Conservation (phyloP, 1,139 yeast species). For the Geotrichum citri-aurantii region DNA sequence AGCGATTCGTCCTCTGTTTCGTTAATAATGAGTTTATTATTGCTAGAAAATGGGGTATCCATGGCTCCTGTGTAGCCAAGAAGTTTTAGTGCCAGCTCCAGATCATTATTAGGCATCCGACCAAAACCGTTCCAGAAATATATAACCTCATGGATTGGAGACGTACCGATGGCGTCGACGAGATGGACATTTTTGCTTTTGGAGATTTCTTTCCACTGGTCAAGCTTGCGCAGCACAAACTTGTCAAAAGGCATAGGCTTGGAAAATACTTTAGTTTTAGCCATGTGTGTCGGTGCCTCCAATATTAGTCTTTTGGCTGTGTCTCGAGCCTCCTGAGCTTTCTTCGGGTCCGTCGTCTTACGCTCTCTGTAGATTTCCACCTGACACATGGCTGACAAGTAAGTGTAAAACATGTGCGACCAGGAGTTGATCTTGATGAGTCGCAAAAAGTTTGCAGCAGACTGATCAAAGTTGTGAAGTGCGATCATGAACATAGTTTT, state of each 20-base stretch:
- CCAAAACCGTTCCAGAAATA: slow-evolving; percentile 93
- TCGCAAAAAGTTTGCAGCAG: slow-evolving; percentile 66
- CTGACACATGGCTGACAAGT: slow-evolving; percentile 82
- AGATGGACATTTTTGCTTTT: slow-evolving; percentile 44
- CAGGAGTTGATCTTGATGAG: slow-evolving; percentile 76
- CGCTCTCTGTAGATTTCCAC: slow-evolving; percentile 62
- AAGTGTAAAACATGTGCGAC: slow-evolving; percentile 86
- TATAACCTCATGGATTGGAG: slow-evolving; percentile 76
- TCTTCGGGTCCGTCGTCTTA: slow-evolving; percentile 41
- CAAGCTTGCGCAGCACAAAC: slow-evolving; percentile 67
- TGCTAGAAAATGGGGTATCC: slow-evolving; percentile 20
- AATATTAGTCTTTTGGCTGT: slow-evolving; percentile 58
- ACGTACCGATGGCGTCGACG: slow-evolving; percentile 76
- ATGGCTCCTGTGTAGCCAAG: slow-evolving; percentile 44
- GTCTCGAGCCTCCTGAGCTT: slow-evolving; percentile 48
- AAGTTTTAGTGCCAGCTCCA: slow-evolving; percentile 50
- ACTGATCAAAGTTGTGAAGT: slow-evolving; percentile 70
- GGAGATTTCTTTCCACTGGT: slow-evolving; percentile 47
- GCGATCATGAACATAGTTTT: slow-evolving; percentile 73
- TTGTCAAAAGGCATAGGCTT: slow-evolving; percentile 90
- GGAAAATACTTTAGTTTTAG: slow-evolving; percentile 64
- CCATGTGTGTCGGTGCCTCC: slow-evolving; percentile 60
- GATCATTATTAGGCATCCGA: slow-evolving; percentile 63
- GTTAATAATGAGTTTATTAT: slow-evolving; percentile 35
- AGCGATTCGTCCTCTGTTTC: slow-evolving; percentile 54